These are phyloP conservation scores for Mucor velutinosus DNA, from an alignment of 371 early-diverging fungal species.

Conservation along the genomic window DNA sequence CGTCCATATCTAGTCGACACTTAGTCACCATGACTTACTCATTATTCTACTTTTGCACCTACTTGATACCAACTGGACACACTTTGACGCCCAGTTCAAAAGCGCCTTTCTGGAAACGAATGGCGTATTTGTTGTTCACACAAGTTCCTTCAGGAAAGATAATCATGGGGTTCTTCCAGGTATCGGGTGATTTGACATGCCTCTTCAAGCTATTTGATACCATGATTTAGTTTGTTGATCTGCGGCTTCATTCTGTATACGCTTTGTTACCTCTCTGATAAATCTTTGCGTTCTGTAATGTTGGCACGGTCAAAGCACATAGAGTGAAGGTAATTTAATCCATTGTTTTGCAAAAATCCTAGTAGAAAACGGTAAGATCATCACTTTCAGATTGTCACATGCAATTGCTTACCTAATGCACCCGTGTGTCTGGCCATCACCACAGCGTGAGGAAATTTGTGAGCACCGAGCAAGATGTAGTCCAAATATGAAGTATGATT, in stretches of 20 bases:
- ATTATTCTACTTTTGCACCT: not conserved
- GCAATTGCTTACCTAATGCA: conserved; percentile 27
- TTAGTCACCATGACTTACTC: not conserved
- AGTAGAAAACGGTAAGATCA: conserved; percentile 16
- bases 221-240: not conserved
- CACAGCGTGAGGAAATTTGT: conserved; percentile 77
- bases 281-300: conserved; percentile 60
- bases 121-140: conserved; percentile 83
- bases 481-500: conserved; percentile 89
- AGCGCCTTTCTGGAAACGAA: conserved; percentile 88
- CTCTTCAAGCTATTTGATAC: conserved; percentile 25
- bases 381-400: not conserved
- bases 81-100: conserved; percentile 76
- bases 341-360: conserved; percentile 71
- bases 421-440: conserved; percentile 72
- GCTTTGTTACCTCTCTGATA: conserved; percentile 38
- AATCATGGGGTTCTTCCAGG: conserved; percentile 58
- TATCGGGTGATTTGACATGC: conserved; percentile 38
- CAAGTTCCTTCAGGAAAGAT: conserved; percentile 93
- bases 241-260: conserved; percentile 38
- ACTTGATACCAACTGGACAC: conserved; percentile 48
- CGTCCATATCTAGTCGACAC: conserved; percentile 27
- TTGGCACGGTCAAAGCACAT: conserved; percentile 78
- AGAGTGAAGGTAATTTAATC: conserved; percentile 70
- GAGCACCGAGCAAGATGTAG: conserved; percentile 72